Evolutionary conservation across 257 asterid species (phyloP).

Genomic region (Solanum bukasovii): DNA sequence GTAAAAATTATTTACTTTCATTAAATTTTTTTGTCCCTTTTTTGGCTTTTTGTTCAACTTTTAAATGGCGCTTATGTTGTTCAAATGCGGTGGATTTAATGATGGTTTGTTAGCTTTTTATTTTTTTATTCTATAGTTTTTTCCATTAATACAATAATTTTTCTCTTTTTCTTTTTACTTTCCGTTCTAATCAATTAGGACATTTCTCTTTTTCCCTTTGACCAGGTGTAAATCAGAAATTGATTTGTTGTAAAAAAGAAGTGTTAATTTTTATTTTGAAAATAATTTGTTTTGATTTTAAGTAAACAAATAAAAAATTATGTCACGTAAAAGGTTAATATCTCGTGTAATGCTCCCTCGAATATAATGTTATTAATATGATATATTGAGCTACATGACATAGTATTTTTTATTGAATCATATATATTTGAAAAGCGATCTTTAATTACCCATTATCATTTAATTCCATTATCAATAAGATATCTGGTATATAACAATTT

Average conservation of each 20-base stretch:
- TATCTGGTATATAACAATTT: no score
- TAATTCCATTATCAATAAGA: no score
- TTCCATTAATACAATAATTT: background rate
- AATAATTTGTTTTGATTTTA: no score
- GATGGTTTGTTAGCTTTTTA: conserved; percentile 3
- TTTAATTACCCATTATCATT: background rate
- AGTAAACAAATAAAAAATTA: background rate
- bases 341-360: no score
- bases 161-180: background rate
- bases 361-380: background rate
- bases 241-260: background rate
- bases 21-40: background rate
- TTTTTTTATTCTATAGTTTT: background rate
- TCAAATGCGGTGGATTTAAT: conserved; percentile 24
- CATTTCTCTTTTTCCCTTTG: background rate
- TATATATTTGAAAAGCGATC: background rate
- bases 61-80: conserved; percentile 22
- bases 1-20: background rate
- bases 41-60: background rate
- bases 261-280: no score
- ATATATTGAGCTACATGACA: no score
- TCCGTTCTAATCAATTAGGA: background rate
- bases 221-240: background rate
- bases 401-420: no score
- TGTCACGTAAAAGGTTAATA: background rate